Evolutionary conservation across 2,329 filamentous ascomycete species (phyloP).

Genomic region (Penicillium vulpinum): DNA sequence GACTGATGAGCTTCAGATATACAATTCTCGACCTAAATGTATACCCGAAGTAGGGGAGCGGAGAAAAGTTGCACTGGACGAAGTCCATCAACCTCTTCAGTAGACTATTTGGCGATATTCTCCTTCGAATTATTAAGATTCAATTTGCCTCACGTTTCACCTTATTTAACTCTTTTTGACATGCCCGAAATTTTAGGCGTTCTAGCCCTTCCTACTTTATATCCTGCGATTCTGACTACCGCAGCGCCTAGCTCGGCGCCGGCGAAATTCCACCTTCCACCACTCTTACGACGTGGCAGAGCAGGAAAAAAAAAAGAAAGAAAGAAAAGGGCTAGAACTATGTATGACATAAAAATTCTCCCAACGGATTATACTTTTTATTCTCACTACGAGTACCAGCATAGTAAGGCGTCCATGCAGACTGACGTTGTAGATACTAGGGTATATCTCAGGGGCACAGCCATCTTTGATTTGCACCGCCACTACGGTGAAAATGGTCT

Average conservation of each 20-base stretch:
- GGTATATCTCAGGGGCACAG: not conserved
- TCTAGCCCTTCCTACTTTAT: not conserved
- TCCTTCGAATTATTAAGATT: not conserved
- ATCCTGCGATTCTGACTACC: no score
- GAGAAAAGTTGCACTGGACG: constrained; percentile 5
- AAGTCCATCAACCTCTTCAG: not conserved
- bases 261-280: constrained; percentile 14
- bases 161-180: not conserved
- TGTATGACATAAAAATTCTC: not conserved
- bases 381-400: not conserved
- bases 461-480: not conserved
- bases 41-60: not conserved
- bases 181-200: not conserved
- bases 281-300: not conserved
- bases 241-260: constrained; percentile 29
- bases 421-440: not conserved
- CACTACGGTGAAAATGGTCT: no score
- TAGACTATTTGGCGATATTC: constrained; percentile 1
- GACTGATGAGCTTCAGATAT: no score
- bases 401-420: not conserved
- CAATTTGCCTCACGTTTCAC: not conserved
- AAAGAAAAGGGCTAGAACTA: not conserved
- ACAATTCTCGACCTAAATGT: not conserved
- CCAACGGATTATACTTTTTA: not conserved
- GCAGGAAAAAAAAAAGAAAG: not conserved